These are phyloP conservation scores for Prunus yedoensis DNA, from an alignment of 331 rosid species.

Conservation along the genomic window DNA sequence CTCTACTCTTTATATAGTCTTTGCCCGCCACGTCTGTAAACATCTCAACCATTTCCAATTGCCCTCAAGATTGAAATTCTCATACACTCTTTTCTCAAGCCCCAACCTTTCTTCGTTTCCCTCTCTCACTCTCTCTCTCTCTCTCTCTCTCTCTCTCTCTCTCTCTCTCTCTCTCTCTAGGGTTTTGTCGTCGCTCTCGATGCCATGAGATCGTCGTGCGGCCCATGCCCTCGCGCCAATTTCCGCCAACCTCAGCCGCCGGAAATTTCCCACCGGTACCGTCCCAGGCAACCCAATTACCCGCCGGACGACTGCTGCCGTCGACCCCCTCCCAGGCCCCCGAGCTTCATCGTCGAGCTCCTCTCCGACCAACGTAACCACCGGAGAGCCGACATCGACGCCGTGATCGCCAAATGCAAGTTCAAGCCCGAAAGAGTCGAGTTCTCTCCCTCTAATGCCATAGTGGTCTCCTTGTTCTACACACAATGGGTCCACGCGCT, in stretches of 20 bases:
- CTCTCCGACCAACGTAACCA: constrained; percentile 23
- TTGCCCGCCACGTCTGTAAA: constrained; percentile 3
- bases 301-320: not conserved
- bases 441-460: constrained; percentile 8
- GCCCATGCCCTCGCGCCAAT: not conserved
- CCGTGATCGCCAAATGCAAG: constrained; percentile 42
- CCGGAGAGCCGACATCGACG: constrained; percentile 15
- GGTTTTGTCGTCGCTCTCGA: constrained; percentile 26
- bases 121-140: not conserved
- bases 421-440: constrained; percentile 25
- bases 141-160: not conserved
- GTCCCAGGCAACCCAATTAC: not conserved
- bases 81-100: not conserved
- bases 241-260: constrained; percentile 12
- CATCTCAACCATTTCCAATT: not conserved
- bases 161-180: constrained; percentile 10
- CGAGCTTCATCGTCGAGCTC: constrained; percentile 48
- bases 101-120: not conserved
- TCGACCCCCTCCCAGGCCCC: not conserved
- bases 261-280: constrained; percentile 13
- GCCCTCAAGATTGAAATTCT: not conserved
- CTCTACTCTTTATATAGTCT: too few species aligned
- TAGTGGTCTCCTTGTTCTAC: constrained; percentile 45
- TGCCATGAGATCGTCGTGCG: constrained; percentile 43
- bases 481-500: constrained; percentile 51